Conservation (phyloP, 2,329 filamentous ascomycete species). For the Microcyclospora tardicrescens region DNA sequence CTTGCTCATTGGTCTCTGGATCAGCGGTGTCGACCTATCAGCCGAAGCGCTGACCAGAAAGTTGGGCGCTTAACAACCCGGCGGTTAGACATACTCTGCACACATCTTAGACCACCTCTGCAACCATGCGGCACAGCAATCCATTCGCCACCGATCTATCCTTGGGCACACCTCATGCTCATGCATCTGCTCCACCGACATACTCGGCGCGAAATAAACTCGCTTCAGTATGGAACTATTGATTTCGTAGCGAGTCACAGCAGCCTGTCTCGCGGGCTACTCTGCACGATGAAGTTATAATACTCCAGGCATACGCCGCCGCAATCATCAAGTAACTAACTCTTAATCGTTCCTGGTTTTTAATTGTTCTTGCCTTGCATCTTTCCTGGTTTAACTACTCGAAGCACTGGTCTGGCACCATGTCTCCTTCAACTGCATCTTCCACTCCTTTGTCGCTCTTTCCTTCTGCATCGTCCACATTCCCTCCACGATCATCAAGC, state of each 20-base stretch:
- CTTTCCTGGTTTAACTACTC: not conserved
- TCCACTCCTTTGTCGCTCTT: conserved; percentile 10
- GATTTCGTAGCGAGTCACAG: conserved; percentile 4
- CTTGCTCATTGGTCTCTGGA: conserved; percentile 1
- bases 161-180: not conserved
- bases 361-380: not conserved
- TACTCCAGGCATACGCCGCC: not conserved
- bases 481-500: conserved; percentile 9
- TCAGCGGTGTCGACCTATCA: not conserved
- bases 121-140: conserved; percentile 12
- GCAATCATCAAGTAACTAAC: not conserved
- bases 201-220: conserved; percentile 8
- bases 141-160: conserved; percentile 12
- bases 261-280: not conserved
- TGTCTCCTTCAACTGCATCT: conserved; percentile 8
- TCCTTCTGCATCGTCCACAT: conserved; percentile 5
- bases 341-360: not conserved
- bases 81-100: not conserved
- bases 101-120: conserved; percentile 5
- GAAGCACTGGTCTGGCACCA: conserved; percentile 9
- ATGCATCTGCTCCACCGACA: not conserved
- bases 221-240: conserved; percentile 5
- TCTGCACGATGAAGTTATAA: not conserved
- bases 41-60: conserved; percentile 7
- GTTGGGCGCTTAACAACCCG: conserved; percentile 12